Percentiles rank a stretch among this genome's conserved stretches.
phyloP scores from a whole-genome alignment of 257 asterid species.

The Nicotiana obtusifolia region DNA sequence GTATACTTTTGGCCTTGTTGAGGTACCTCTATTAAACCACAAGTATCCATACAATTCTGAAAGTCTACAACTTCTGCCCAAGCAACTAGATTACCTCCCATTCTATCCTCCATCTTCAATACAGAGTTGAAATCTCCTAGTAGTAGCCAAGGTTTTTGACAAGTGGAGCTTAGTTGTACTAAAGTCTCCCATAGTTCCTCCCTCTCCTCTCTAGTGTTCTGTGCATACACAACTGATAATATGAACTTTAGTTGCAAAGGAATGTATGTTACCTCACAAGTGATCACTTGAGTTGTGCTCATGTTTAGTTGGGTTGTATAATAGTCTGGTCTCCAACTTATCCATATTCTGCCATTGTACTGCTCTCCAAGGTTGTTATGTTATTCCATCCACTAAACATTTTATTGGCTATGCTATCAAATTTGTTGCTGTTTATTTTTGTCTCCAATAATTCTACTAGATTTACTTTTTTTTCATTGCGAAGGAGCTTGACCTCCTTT shows the following conservation, averaged over 20 bases:
- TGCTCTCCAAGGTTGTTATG: not conserved
- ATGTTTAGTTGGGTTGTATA: not conserved
- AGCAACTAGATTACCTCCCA: not conserved
- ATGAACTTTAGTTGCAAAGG: not conserved
- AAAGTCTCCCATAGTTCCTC: not conserved
- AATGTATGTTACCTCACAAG: not conserved
- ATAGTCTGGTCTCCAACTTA: not conserved
- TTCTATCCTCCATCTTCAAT: not conserved
- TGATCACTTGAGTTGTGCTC: not conserved
- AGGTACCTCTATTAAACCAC: not conserved
- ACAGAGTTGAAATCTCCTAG: not conserved
- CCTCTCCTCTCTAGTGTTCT: not conserved
- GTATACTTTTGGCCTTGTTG: not conserved
- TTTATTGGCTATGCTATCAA: not conserved
- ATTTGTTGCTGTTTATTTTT: not conserved
- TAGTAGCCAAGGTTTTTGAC: not conserved
- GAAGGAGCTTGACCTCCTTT: not conserved
- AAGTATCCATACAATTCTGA: not conserved
- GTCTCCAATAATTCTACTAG: not conserved
- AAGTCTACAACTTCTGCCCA: not conserved
- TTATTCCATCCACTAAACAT: not conserved
- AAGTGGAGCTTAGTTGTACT: not conserved
- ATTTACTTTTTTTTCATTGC: not conserved
- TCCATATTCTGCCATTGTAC: not conserved
- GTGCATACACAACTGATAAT: not conserved